phyloP scores from a whole-genome alignment of 2,329 filamentous ascomycete genomes.

The Apiospora phragmitis region DNA sequence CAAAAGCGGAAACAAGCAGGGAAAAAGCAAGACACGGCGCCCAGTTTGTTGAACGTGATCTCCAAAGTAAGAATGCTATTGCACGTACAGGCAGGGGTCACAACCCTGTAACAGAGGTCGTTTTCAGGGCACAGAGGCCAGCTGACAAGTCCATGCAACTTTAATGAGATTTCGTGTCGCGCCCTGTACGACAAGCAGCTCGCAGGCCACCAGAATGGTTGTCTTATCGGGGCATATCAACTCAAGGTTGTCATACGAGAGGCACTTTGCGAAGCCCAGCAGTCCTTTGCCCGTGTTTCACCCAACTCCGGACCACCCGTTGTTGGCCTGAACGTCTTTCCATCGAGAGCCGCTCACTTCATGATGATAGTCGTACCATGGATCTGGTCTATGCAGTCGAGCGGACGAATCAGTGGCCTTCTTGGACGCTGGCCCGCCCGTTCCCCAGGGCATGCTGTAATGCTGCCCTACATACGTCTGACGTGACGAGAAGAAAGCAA shows the following conservation, averaged over 20 bases:
- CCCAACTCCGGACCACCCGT: not conserved
- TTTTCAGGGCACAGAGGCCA: conserved; percentile 4
- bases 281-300: conserved; percentile 1
- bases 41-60: not conserved
- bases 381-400: not conserved
- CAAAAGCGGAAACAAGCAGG: not conserved
- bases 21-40: not conserved
- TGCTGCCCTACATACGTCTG: conserved; percentile 6
- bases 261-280: not conserved
- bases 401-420: not conserved
- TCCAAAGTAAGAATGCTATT: conserved; percentile 4
- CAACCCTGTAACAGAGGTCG: not conserved
- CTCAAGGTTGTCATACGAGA: conserved; percentile 1
- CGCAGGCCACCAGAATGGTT: not conserved
- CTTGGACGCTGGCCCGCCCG: not conserved
- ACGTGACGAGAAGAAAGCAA: conserved; percentile 6
- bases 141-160: conserved; percentile 3
- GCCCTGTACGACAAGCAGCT: not conserved
- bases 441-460: conserved; percentile 7
- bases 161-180: conserved; percentile 6
- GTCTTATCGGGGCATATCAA: not conserved
- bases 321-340: conserved; percentile 6
- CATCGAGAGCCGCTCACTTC: conserved; percentile 2
- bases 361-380: conserved; percentile 4
- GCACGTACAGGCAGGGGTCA: not conserved